Conservation (phyloP, 805 yeast species). For the Spathaspora sp. region DNA sequence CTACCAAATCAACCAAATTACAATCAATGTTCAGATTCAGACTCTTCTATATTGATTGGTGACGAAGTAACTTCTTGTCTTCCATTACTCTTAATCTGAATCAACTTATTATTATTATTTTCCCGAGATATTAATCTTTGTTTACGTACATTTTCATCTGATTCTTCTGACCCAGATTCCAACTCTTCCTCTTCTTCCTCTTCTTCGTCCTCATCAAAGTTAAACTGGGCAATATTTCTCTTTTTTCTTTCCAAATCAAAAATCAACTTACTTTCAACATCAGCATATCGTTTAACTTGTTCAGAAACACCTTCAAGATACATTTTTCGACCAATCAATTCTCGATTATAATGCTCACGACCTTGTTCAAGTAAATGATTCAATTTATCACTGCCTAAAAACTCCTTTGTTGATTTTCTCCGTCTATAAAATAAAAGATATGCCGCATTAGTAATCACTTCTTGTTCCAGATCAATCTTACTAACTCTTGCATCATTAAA, state of each 20-base stretch:
- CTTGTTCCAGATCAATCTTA: conserved; percentile 51
- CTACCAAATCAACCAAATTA: not conserved
- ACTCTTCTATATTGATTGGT: conserved; percentile 8
- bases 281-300: conserved; percentile 11
- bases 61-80: conserved; percentile 20
- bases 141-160: conserved; percentile 17
- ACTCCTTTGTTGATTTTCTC: conserved; percentile 22
- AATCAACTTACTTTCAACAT: conserved; percentile 3
- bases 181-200: conserved; percentile 5
- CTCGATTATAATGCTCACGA: conserved; percentile 19
- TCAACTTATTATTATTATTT: conserved; percentile 17
- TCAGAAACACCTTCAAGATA: conserved; percentile 11
- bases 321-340: conserved; percentile 9
- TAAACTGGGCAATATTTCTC: conserved; percentile 1
- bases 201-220: conserved; percentile 2
- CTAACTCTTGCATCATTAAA: conserved; percentile 82
- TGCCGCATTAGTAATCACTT: conserved; percentile 72
- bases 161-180: conserved; percentile 1
- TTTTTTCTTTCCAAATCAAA: conserved; percentile 3
- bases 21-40: not conserved
- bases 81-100: conserved; percentile 21
- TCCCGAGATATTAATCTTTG: conserved; percentile 23
- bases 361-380: conserved; percentile 39
- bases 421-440: conserved; percentile 81
- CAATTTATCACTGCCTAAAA: conserved; percentile 48